Evolutionary conservation across 129 eudicot genomes (phyloP).

Genomic region (Saposhnikovia divaricata): DNA sequence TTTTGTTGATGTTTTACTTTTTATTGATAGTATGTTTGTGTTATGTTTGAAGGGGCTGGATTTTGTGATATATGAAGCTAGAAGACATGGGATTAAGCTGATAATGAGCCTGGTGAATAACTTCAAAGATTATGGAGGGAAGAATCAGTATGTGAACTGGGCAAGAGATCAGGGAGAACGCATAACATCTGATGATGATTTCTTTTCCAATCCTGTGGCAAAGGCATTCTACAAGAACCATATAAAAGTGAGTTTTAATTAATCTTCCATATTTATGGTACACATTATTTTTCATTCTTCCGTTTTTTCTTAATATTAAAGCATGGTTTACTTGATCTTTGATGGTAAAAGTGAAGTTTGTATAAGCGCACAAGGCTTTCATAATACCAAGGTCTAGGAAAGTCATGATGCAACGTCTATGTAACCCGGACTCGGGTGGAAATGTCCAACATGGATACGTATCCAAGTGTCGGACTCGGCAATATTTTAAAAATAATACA

Average conservation of each 20-base stretch:
- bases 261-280: background rate
- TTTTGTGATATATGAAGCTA: slow-evolving; percentile 51
- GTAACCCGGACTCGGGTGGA: too few relatives aligned
- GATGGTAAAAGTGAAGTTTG: background rate
- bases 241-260: slow-evolving; percentile 32
- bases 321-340: background rate
- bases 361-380: background rate
- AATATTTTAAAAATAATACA: too few relatives aligned
- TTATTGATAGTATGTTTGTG: background rate
- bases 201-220: slow-evolving; percentile 43
- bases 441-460: too few relatives aligned
- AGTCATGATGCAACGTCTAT: background rate
- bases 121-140: slow-evolving; percentile 49
- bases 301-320: background rate
- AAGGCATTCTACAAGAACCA: slow-evolving; percentile 48
- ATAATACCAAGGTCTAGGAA: background rate
- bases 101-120: slow-evolving; percentile 62
- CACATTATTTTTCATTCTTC: too few relatives aligned
- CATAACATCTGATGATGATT: slow-evolving; percentile 38
- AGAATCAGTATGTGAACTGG: slow-evolving; percentile 59
- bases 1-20: background rate
- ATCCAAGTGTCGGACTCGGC: too few relatives aligned
- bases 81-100: slow-evolving; percentile 45
- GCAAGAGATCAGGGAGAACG: slow-evolving; percentile 48
- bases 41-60: slow-evolving; percentile 45